phyloP scores from a whole-genome alignment of 1,284 basidiomycete genomes.

The Veloporphyrellus conicus region DNA sequence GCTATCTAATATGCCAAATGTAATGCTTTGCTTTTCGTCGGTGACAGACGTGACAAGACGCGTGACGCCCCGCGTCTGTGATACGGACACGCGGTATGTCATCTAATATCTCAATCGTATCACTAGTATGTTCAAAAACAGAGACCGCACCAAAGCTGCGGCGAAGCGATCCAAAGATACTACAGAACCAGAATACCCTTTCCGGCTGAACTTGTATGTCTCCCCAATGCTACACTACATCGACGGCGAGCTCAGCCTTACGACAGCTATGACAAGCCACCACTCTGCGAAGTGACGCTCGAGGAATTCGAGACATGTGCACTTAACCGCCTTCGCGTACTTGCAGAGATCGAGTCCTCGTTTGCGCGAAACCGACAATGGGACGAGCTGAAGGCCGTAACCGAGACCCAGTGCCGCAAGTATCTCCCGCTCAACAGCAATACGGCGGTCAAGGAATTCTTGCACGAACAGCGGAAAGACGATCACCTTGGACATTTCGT shows the following conservation, averaged over 20 bases:
- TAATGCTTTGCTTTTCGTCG: background rate
- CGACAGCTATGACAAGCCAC: slow-evolving; percentile 80
- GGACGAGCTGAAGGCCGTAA: slow-evolving; percentile 70
- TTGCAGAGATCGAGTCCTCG: slow-evolving; percentile 94
- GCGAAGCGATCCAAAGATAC: background rate
- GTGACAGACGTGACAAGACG: slow-evolving; percentile 18
- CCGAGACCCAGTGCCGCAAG: slow-evolving; percentile 58
- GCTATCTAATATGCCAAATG: slow-evolving; percentile 18
- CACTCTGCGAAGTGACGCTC: slow-evolving; percentile 85
- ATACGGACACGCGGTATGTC: too few relatives aligned
- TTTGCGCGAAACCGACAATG: slow-evolving; percentile 78
- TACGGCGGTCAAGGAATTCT: slow-evolving; percentile 45
- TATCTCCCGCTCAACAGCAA: slow-evolving; percentile 71
- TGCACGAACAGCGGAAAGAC: slow-evolving; percentile 69
- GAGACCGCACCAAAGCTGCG: slow-evolving; percentile 5
- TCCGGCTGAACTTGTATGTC: slow-evolving; percentile 78
- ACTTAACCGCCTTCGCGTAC: slow-evolving; percentile 81
- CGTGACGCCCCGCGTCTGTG: slow-evolving; percentile 30
- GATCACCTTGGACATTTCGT: slow-evolving; percentile 97
- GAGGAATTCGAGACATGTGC: slow-evolving; percentile 96
- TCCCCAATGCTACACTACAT: slow-evolving; percentile 1
- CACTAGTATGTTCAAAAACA: slow-evolving; percentile 21
- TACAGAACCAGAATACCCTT: slow-evolving; percentile 46
- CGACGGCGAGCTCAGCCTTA: slow-evolving; percentile 4
- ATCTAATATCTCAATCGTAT: background rate